Base-by-base conservation (phyloP, 345 rosid genomes). In the Dipteronia dyeriana region DNA sequence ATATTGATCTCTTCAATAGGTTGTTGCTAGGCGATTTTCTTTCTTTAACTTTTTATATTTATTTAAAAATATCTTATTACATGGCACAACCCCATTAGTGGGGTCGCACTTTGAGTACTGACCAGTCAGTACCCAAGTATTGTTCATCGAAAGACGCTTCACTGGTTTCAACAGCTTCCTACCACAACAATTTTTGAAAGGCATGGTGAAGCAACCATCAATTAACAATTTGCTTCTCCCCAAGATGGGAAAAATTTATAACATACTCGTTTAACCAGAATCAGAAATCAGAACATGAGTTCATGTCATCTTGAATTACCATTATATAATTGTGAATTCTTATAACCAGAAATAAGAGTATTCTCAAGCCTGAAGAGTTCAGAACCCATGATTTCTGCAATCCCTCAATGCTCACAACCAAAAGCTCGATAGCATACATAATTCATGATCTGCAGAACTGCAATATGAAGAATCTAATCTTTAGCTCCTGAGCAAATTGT, bases 401-500 rank as follows among this genome's bases (percentile, higher is more conserved):
- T 45, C 49, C 47, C 20, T 26, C 26, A 12, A 68, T 70, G 26
- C 2, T 26, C 6, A 70, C 12, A 72, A 38, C 31, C 54, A 38
- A 22, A 73, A 64, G 49, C 14, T 19, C 16, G 7, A 43, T 60
- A n/a, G 31, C 25, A 47, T 64, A 47, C n/a, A 45, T 23, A 22
- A 75, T 64, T 29, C 41, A 47, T 26, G 31, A 62, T 14, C 47
- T 7, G 20, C 26, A 4, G 61, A 62, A n/a, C 17, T 5, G 61
- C 22, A 66, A 23, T 31, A 16, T 49, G 47, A 51, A 41, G 34
- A 13, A 31, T 51, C 77, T 75, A 75, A n/a, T n/a, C 38, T 25
- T 73, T 2, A 61, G 68, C 56, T 61, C 39, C 54, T 16, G 14
- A 13, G 19, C 54, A 41, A 73, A 60, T 39, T 19, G 57, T 60